Evolutionary conservation across 176 grass and related monocot genomes (phyloP).

Genomic region (Hsuehochloa calcarea): DNA sequence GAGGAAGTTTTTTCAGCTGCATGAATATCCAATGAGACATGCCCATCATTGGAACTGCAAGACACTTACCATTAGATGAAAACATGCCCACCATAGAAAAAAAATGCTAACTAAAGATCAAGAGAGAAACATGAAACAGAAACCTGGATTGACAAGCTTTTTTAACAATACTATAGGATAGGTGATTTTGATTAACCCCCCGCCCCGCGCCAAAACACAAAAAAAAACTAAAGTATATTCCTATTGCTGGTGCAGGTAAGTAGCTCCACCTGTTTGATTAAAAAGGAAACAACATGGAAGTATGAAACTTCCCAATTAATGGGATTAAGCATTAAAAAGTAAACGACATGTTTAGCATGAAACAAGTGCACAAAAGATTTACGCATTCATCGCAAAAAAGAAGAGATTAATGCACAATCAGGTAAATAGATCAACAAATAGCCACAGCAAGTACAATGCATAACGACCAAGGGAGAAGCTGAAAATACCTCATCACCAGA

Average conservation of each 20-base stretch:
- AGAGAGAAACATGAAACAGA: too few relatives aligned
- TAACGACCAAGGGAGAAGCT: neutral
- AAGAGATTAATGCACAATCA: neutral
- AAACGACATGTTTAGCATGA: neutral
- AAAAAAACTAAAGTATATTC: neutral
- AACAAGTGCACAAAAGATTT: neutral
- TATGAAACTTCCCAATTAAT: neutral
- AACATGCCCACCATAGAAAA: too few relatives aligned
- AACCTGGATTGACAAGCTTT: too few relatives aligned
- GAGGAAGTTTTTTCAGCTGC: too few relatives aligned
- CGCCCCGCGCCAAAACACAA: neutral
- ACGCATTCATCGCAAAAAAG: neutral
- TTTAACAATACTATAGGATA: neutral
- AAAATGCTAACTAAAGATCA: too few relatives aligned
- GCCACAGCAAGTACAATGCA: neutral
- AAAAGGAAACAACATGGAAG: neutral
- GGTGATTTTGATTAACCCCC: neutral
- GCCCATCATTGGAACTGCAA: too few relatives aligned
- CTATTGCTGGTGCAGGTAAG: neutral
- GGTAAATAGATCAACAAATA: neutral
- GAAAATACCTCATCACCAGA: constrained; percentile 65
- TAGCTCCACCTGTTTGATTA: neutral
- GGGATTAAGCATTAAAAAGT: neutral
- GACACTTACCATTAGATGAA: too few relatives aligned
- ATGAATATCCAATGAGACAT: too few relatives aligned